These are phyloP conservation scores for Nigrograna mackinnonii DNA, from an alignment of 2,329 filamentous ascomycete species.

Conservation along the genomic window DNA sequence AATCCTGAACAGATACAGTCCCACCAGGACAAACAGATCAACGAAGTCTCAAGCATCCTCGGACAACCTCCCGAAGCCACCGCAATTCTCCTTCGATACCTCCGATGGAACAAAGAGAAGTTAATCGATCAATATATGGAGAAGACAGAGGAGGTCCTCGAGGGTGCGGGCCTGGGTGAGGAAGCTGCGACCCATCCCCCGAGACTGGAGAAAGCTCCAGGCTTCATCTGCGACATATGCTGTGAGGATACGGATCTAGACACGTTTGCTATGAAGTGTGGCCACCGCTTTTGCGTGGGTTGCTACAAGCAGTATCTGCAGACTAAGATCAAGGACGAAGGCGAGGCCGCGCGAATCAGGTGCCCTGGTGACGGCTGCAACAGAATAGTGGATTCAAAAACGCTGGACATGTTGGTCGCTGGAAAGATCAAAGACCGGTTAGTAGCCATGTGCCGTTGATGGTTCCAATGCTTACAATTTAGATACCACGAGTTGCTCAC, in stretches of 20 bases:
- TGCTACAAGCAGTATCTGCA: slow-evolving; percentile 91
- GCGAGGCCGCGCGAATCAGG: slow-evolving; percentile 91
- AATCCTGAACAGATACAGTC: slow-evolving; percentile 78
- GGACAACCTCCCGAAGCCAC: slow-evolving; percentile 87
- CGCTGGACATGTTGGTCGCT: slow-evolving; percentile 74
- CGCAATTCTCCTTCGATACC: slow-evolving; percentile 85
- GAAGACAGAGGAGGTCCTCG: slow-evolving; percentile 74
- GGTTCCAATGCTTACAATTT: too few relatives aligned
- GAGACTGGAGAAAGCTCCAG: slow-evolving; percentile 70
- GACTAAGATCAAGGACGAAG: slow-evolving; percentile 94
- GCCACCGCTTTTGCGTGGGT: slow-evolving; percentile 87
- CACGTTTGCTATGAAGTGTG: slow-evolving; percentile 94
- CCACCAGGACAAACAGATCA: slow-evolving; percentile 83
- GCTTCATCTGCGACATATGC: slow-evolving; percentile 93
- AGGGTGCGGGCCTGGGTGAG: slow-evolving; percentile 79
- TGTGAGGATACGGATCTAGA: slow-evolving; percentile 82
- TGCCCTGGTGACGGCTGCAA: slow-evolving; percentile 88
- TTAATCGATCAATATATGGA: slow-evolving; percentile 98
- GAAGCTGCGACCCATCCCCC: slow-evolving; percentile 52
- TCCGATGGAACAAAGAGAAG: slow-evolving; percentile 95
- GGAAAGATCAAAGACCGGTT: slow-evolving; percentile 60
- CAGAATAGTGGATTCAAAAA: slow-evolving; percentile 87
- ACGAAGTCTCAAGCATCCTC: slow-evolving; percentile 89
- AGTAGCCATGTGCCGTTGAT: too few relatives aligned
- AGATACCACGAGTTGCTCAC: slow-evolving; percentile 87